These are phyloP conservation scores for Suillus fuscotomentosus DNA, from an alignment of 768 basidiomycete species.

Conservation along the genomic window DNA sequence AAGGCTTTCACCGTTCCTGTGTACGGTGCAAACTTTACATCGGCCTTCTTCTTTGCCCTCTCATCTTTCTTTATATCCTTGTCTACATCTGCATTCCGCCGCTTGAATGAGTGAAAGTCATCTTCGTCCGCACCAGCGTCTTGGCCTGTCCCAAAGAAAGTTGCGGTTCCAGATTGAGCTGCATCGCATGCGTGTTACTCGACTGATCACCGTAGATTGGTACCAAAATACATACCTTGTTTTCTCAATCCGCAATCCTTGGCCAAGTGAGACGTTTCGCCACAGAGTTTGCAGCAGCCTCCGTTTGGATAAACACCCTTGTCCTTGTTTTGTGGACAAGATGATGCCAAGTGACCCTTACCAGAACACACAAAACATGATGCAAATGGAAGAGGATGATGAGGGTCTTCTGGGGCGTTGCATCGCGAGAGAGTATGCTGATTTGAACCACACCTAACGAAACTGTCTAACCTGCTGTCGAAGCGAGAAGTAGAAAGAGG, in stretches of 20 bases:
- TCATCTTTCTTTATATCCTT: conserved; percentile 53
- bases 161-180: conserved; percentile 19
- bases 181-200: not conserved
- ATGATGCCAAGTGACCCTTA: conserved; percentile 82
- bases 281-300: conserved; percentile 87
- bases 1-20: conserved; percentile 39
- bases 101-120: conserved; percentile 84
- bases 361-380: conserved; percentile 88
- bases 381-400: conserved; percentile 78
- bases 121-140: conserved; percentile 89
- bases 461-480: conserved; percentile 2
- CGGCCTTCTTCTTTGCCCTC: conserved; percentile 39
- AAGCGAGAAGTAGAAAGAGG: not conserved
- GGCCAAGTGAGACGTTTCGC: conserved; percentile 81
- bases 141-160: conserved; percentile 32
- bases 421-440: conserved; percentile 81
- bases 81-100: conserved; percentile 59
- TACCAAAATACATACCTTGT: conserved; percentile 39
- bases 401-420: conserved; percentile 57
- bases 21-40: conserved; percentile 43
- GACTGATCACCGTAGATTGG: not conserved
- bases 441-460: conserved; percentile 72
- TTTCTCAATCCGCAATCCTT: conserved; percentile 74
- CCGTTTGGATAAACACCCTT: conserved; percentile 91
- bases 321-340: conserved; percentile 76